Evolutionary conservation across 2,329 filamentous ascomycete genomes (phyloP).

Genomic region (Cyphellophora attinorum): DNA sequence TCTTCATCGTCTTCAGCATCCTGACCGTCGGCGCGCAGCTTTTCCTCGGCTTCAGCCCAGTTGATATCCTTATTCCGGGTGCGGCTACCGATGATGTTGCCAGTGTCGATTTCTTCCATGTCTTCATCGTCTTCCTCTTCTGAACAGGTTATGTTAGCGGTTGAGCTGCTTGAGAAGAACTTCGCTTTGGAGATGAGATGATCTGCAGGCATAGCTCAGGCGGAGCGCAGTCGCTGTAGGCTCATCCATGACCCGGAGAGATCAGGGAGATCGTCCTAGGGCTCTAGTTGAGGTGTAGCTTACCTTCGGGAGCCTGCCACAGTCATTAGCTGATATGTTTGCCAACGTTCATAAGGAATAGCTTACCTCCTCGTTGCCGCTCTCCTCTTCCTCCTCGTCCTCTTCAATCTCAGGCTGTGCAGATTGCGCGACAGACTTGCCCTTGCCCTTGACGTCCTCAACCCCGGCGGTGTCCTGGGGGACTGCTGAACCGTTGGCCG

Average conservation of each 20-base stretch:
- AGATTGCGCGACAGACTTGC: conserved; percentile 57
- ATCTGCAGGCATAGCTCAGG: too few relatives aligned
- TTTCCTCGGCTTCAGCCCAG: conserved; percentile 79
- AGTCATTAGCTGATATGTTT: too few relatives aligned
- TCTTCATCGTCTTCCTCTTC: conserved; percentile 55
- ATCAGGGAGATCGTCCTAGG: too few relatives aligned
- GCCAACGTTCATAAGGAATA: too few relatives aligned
- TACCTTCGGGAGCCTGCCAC: neutral
- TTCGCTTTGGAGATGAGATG: too few relatives aligned
- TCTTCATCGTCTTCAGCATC: conserved; percentile 53
- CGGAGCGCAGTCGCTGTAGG: too few relatives aligned
- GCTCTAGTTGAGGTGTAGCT: too few relatives aligned
- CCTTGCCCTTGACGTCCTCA: conserved; percentile 69
- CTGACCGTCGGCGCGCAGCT: conserved; percentile 70
- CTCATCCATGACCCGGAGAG: too few relatives aligned
- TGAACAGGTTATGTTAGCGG: too few relatives aligned
- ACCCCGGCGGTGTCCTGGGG: conserved; percentile 13
- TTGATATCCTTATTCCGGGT: conserved; percentile 90
- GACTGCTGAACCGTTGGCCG: conserved; percentile 16
- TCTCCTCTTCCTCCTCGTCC: conserved; percentile 63
- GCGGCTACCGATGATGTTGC: conserved; percentile 83
- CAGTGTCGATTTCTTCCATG: conserved; percentile 81
- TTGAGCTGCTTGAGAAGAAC: too few relatives aligned
- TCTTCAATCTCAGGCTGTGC: conserved; percentile 61
- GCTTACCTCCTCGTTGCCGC: conserved; percentile 44